These are phyloP conservation scores for Macrolepiota fuliginosa DNA, from an alignment of 768 basidiomycete genomes.

Conservation along the genomic window DNA sequence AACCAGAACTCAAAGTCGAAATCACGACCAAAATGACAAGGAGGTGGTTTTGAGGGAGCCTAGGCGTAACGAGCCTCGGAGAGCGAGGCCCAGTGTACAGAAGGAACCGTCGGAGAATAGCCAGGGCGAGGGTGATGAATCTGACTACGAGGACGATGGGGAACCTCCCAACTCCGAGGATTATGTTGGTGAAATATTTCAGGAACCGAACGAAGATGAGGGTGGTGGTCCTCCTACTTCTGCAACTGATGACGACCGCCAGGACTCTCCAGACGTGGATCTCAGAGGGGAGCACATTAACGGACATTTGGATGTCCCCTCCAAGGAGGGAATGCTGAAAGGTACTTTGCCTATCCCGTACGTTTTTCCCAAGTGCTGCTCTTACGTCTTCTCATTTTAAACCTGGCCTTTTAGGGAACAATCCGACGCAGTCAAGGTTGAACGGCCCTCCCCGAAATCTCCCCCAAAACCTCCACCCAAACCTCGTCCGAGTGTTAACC, in stretches of 20 bases:
- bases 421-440: not conserved
- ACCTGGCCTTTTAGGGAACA: not conserved
- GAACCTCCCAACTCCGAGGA: not conserved
- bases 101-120: not conserved
- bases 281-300: not conserved
- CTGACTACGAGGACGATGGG: not conserved
- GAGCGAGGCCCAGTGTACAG: not conserved
- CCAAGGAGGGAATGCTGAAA: not conserved
- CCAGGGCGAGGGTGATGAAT: not conserved
- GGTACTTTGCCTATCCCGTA: not conserved
- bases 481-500: not conserved
- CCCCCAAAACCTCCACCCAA: not conserved
- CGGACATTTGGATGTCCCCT: not conserved
- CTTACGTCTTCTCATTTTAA: not conserved
- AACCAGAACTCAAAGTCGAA: not conserved
- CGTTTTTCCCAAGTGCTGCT: not conserved
- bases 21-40: not conserved
- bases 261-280: not conserved
- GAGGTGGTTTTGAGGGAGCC: not conserved
- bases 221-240: not conserved
- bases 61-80: not conserved
- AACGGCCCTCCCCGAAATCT: not conserved
- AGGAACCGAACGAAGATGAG: not conserved
- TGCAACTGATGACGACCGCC: not conserved
- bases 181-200: slow-evolving; percentile 11